A percentile compares a stretch with the other conserved stretches of the same genome.
These are phyloP conservation scores for Cyberlindnera lachancei DNA, from an alignment of 805 yeast species.

Conservation along the genomic window DNA sequence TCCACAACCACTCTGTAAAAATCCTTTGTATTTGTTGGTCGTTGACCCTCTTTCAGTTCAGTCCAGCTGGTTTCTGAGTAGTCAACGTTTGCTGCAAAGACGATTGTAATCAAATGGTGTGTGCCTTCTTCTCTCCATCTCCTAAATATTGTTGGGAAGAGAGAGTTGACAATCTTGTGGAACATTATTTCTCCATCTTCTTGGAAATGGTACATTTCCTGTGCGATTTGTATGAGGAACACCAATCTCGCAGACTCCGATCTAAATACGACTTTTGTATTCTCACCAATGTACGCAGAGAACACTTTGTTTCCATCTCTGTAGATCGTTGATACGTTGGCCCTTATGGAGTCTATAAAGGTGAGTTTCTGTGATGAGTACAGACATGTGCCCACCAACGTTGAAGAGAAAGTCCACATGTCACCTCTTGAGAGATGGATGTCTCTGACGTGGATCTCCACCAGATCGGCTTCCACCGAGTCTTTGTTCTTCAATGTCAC, in stretches of 20 bases:
- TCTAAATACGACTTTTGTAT: conserved; percentile 77
- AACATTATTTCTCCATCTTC: conserved; percentile 93
- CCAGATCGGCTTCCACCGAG: conserved; percentile 65
- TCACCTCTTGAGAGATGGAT: conserved; percentile 79
- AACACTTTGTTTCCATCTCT: conserved; percentile 60
- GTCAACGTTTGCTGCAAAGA: conserved; percentile 76
- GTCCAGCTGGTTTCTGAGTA: conserved; percentile 40
- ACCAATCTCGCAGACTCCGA: conserved; percentile 85
- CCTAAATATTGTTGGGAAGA: conserved; percentile 82
- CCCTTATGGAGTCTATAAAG: conserved; percentile 56
- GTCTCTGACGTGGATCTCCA: conserved; percentile 78
- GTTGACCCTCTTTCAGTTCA: conserved; percentile 62
- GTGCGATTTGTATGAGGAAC: conserved; percentile 79
- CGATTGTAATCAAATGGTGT: conserved; percentile 86
- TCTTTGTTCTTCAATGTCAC: conserved; percentile 40
- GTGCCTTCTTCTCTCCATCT: conserved; percentile 83
- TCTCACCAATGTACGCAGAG: conserved; percentile 67
- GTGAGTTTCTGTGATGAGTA: conserved; percentile 57
- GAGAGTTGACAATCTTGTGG: conserved; percentile 84
- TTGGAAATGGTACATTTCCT: conserved; percentile 98
- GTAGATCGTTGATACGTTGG: conserved; percentile 52
- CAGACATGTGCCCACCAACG: conserved; percentile 55
- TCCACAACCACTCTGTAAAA: conserved; percentile 92
- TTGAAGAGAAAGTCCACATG: conserved; percentile 79
- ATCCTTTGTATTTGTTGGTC: conserved; percentile 61